A percentile compares a stretch with the other conserved stretches of the same genome.
phyloP scores from a whole-genome alignment of 1,139 yeast genomes.

The Geotrichum fermentans region DNA sequence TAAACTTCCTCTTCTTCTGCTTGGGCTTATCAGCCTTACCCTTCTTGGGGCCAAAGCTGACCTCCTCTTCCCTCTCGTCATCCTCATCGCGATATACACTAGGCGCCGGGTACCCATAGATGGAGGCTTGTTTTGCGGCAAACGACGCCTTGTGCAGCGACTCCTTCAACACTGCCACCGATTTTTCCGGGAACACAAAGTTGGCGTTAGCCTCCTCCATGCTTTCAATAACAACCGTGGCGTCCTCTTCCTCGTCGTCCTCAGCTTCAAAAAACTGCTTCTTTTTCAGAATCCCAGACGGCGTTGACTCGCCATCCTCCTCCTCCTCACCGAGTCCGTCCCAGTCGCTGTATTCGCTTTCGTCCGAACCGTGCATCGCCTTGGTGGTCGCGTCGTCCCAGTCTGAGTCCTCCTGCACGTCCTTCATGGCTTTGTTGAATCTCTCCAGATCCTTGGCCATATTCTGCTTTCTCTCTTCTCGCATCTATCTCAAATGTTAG shows the following conservation, averaged over 20 bases:
- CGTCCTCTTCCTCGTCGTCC: conserved; percentile 27
- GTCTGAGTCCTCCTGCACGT: conserved; percentile 16
- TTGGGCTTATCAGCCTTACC: conserved; percentile 33
- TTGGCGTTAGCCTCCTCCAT: conserved; percentile 25
- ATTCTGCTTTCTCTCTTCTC: conserved; percentile 18
- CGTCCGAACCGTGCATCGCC: neutral
- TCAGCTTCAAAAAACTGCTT: conserved; percentile 47
- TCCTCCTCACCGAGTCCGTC: conserved; percentile 34
- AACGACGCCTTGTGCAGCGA: conserved; percentile 36
- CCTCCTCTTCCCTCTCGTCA: conserved; percentile 19
- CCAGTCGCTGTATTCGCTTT: conserved; percentile 34
- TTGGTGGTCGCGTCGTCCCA: conserved; percentile 7
- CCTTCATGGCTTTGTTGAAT: conserved; percentile 15
- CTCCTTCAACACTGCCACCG: conserved; percentile 36
- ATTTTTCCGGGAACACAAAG: conserved; percentile 31
- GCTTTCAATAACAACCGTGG: conserved; percentile 9
- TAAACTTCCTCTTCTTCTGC: conserved; percentile 69
- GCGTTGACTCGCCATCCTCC: neutral
- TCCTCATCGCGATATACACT: conserved; percentile 25
- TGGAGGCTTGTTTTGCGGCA: conserved; percentile 31
- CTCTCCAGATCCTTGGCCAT: conserved; percentile 17
- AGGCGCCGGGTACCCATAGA: conserved; percentile 22
- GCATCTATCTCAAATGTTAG: conserved; percentile 13
- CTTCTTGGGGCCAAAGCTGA: neutral
- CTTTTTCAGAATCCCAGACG: conserved; percentile 54